Evolutionary conservation across 2,329 filamentous ascomycete species (phyloP).

Genomic region (Trichoderma hamatum): DNA sequence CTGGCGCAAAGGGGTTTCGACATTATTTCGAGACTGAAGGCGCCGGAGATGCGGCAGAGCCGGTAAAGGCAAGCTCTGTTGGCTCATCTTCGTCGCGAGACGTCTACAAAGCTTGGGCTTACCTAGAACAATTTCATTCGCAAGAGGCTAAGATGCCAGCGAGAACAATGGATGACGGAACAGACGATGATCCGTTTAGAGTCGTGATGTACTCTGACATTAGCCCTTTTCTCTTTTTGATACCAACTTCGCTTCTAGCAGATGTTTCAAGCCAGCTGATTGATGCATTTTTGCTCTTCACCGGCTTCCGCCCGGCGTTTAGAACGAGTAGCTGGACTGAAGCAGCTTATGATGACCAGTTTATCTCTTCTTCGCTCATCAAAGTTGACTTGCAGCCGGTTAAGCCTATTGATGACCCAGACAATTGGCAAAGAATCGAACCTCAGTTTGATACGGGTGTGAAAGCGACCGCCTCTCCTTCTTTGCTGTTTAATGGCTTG

Average conservation of each 20-base stretch:
- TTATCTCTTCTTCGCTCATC: slow-evolving; percentile 29
- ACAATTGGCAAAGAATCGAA: slow-evolving; percentile 32
- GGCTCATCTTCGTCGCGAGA: slow-evolving; percentile 42
- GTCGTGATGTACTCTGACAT: slow-evolving; percentile 82
- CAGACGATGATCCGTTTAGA: slow-evolving; percentile 80
- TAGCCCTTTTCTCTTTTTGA: slow-evolving; percentile 59
- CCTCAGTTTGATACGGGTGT: slow-evolving; percentile 39
- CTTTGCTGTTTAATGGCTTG: slow-evolving; percentile 56
- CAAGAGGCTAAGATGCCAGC: slow-evolving; percentile 63
- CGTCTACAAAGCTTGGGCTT: slow-evolving; percentile 55
- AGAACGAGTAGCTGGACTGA: slow-evolving; percentile 36
- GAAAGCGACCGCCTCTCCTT: slow-evolving; percentile 44
- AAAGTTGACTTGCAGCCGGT: slow-evolving; percentile 12
- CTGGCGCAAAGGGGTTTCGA: slow-evolving; percentile 70
- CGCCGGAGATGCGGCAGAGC: slow-evolving; percentile 47
- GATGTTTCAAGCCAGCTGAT: slow-evolving; percentile 54
- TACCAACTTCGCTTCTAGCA: slow-evolving; percentile 46
- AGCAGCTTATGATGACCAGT: slow-evolving; percentile 39
- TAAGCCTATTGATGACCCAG: slow-evolving; percentile 26
- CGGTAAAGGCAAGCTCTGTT: slow-evolving; percentile 27
- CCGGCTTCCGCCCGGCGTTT: slow-evolving; percentile 59
- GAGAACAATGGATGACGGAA: slow-evolving; percentile 72
- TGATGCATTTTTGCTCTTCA: slow-evolving; percentile 72
- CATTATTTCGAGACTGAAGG: slow-evolving; percentile 47
- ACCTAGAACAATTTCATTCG: slow-evolving; percentile 56